Evolutionary conservation across 2,329 filamentous ascomycete species (phyloP), one percentile per base, ranked within the genome.

Genomic region (Metarhizium rileyi): DNA sequence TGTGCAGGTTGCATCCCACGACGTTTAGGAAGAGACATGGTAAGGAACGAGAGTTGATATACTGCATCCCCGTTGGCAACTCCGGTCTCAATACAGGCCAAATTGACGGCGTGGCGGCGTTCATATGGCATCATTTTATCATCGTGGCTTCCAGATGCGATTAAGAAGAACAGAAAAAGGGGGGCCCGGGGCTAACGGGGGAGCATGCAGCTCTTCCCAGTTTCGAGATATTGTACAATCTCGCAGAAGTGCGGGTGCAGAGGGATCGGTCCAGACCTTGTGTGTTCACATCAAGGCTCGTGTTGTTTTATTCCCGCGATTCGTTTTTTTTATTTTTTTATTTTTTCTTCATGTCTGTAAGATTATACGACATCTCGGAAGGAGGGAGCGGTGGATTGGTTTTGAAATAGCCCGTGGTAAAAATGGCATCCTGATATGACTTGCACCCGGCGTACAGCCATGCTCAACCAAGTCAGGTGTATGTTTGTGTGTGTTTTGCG

Each of bases 91-190:
- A n/a, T 8, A n/a, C 16, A 38, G 38, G n/a, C 20, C 44, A 25
- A 43, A 16, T 25, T 36, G 28, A 20, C 27, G 33, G 33, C 40
- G 22, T 20, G 26, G 26, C 30, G 60, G 59, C 58, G 55, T 61
- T 59, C 46, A 52, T 59, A 49, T 55, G 59, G 53, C 54, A 57
- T 53, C 47, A 55, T 54, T 46, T 49, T 56, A 43, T 49, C 50
- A 35, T 18, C 25, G 46, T 38, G 8, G 16, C 9, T 27, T 41
- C 23, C 45, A 46, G 22, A 18, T 23, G 33, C n/a, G 8, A 41
- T 9, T 5, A 18, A 18, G 5, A 10, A 20, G n/a, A 38, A 27
- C 10, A 25, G 16, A 36, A 18, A 26, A 36, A 35, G 26, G 20
- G 5, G 5, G 1, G 44, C 44, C 16, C 18, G 16, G 43, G 26